Evolutionary conservation across 2,329 filamentous ascomycete genomes (phyloP), one percentile per base, ranked within the genome.

Genomic region (Xylariaceae sp.): DNA sequence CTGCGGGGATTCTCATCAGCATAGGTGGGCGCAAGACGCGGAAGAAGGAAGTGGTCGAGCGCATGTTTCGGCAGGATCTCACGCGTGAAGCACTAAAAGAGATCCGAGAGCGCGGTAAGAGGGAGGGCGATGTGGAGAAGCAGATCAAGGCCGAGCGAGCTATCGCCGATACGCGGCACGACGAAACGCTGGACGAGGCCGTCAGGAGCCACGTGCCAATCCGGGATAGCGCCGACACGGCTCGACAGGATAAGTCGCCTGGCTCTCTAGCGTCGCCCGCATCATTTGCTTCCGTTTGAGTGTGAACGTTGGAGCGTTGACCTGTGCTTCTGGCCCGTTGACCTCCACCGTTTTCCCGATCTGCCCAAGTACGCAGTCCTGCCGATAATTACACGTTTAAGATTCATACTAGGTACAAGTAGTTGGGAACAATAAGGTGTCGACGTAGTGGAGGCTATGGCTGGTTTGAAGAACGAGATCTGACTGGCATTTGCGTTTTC

Each of bases 21-120:
- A 79, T 91, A 13, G 90, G 90, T 1, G 90, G 93, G 69, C 82
- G 86, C 17, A 83, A 82, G 63, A 92, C 90, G 1, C 79, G 90
- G 54, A 95, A 95, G 80, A 93, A 92, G 81, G 90, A 95, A 48
- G 89, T 95, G 0, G 78, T 92, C 18, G 87, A 92, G 69, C 81
- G 87, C 50, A 83, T 94, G 74, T 84, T 89, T 68, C 78, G 89
- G 35, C 90, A 94, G 70, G 85, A 90, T 64, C 74, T 95, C 58
- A 95, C 90, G 53, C 71, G 78, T 37, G 76, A 83, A 57, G 80
- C 81, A 7, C 59, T 70, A 9, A 66, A 68, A 35, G 81, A 81
- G 55, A 75, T 78, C 60, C 77, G 79, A 56, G 74, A 80, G 59
- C 74, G 77, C 66, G 79, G 79, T 64, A 78, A 79, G 68, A 75